Conservation (phyloP, 148 eudicot genomes). For the Heliosperma pusillum region DNA sequence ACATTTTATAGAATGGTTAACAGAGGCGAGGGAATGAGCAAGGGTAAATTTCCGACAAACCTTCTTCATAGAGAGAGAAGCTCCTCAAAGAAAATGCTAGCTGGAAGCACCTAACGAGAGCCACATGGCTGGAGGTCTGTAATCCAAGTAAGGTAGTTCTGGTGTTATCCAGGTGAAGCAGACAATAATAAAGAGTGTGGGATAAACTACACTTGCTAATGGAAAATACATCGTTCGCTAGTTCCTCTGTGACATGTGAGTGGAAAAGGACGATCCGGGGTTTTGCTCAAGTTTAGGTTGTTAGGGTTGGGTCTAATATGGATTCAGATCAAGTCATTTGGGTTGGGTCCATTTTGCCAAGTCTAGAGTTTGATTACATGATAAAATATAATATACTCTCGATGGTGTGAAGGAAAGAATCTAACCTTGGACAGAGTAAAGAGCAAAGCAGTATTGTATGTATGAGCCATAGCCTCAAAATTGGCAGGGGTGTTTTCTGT, state of each 20-base stretch:
- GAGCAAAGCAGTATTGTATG: slow-evolving; percentile 59
- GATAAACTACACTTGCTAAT: background rate
- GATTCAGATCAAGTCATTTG: background rate
- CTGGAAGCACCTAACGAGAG: slow-evolving; percentile 77
- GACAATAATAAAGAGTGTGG: background rate
- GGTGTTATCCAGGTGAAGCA: slow-evolving; percentile 13
- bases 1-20: no score
- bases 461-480: slow-evolving; percentile 85
- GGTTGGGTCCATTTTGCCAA: background rate
- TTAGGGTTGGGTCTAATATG: background rate
- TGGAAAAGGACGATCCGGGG: background rate
- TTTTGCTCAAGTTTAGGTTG: background rate
- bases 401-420: background rate
- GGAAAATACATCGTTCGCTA: background rate
- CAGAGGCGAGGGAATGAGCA: background rate
- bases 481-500: slow-evolving; percentile 61
- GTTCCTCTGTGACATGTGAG: background rate
- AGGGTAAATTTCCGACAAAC: slow-evolving; percentile 23
- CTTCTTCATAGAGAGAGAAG: slow-evolving; percentile 65
- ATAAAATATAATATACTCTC: slow-evolving; percentile 1
- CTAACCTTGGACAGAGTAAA: slow-evolving; percentile 69
- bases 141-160: slow-evolving; percentile 21
- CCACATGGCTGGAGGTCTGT: slow-evolving; percentile 71
- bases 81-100: slow-evolving; percentile 77
- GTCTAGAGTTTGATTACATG: background rate